Evolutionary conservation across 768 basidiomycete species (phyloP), one percentile per base, ranked within the genome.

Genomic region (Chalciporus piperatus): DNA sequence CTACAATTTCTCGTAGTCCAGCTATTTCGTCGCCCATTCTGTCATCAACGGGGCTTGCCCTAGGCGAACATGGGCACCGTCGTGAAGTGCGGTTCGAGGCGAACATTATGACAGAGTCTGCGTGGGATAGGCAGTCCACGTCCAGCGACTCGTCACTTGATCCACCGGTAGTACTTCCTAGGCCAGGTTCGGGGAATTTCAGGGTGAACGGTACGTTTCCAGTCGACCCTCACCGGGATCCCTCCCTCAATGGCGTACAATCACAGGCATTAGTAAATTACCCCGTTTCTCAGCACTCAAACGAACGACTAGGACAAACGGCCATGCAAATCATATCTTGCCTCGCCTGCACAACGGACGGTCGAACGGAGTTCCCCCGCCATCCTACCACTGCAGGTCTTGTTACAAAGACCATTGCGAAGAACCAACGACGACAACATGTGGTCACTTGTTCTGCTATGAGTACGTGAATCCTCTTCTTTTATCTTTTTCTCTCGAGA

Each of bases 381-480:
- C 57, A 7, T 66, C 63, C 10, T 69, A 69, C 38, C 77, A 82
- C 51, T 84, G 80, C 51, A 74, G 83, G 45, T 65, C 71, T 1
- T 84, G 82, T 57, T 69, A 74, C 22, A 66, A 62, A 28, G 74
- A 81, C 50, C 69, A 74, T 28, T 81, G 79, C 57, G 72, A 76
- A 22, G 76, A 80, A 54, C 76, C 78, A 37, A 83, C 81, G 23
- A 81, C 78, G 32, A 83, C 79, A 4, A 78, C 80, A 70, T 85
- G 83, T 59, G 83, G 83, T 9, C 83, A 85, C 55, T 65, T 85
- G 25, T 85, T 85, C 56, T 85, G 83, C 57, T 73, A 82, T 51
- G 60, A 54, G 78, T 70, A 50, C 55, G 64, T 56, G 42, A 6
- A 27, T 6, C 27, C 27, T 9, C 27, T 22, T 22, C 22, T 22